Evolutionary conservation across 371 early-diverging fungal species (phyloP), one percentile per base, ranked within the genome.

Genomic region (Syncephalastrum sp.): DNA sequence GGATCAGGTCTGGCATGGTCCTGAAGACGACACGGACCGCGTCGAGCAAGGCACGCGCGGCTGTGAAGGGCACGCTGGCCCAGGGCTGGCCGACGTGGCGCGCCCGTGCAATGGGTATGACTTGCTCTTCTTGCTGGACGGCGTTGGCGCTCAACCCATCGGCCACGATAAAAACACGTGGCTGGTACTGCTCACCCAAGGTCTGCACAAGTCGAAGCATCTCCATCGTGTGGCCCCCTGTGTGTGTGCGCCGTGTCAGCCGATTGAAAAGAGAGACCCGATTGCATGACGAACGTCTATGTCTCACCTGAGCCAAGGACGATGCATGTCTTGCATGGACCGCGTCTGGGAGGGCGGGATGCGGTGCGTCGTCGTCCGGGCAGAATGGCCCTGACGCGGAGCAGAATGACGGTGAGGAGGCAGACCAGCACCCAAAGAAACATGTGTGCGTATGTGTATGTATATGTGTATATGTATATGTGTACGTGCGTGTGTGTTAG

Each of bases 221-320:
- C 63, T 94, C 94, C 4, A 82, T 79, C 1, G 91, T 90, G 56
- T 91, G 91, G 16, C 91, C 91, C 25, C 87, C 86, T 82, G 50
- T 27, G 4, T 82, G 50, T 27, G 4, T 27, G 27, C 8, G 16
- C n/a, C 13, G 14, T 7, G 42, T 57, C 27, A 41, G n/a, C 48
- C 42, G 47, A 48, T n/a, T 7, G 7, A 17, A 15, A 12, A 17
- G 25, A 17, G 25, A 46, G 66, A 56, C 44, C 50, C 14, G 42
- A 10, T 49, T 42, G 51, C 42, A 51, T 77, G 21, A 21, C 1
- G 2, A 21, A 2, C 21, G 21, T 21, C 21, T 21, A 21, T 21
- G 21, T 2, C 21, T 21, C 21, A 72, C 82, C 82, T 49, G 82
- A 81, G 23, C 82, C 81, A 4, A 82, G 52, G 19, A 82, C 59